Conservation (phyloP, 2,329 filamentous ascomycete species). For the Neopestalotiopsis clavispora region DNA sequence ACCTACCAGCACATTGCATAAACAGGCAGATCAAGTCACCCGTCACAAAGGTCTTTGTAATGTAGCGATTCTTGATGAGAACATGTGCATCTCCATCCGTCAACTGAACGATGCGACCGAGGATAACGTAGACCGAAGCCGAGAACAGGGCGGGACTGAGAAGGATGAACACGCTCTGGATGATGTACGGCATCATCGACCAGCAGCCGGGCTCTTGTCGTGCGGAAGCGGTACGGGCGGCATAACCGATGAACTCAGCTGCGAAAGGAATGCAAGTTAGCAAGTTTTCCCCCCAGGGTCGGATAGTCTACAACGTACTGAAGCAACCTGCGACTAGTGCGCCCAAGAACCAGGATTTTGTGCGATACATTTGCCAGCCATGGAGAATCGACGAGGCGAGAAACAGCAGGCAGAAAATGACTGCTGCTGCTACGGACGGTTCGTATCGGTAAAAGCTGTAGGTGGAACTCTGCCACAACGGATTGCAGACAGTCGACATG, state of each 20-base stretch:
- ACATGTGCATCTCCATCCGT: slow-evolving; percentile 2
- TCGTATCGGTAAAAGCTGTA: not conserved
- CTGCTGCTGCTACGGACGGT: not conserved
- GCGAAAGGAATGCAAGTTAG: not conserved
- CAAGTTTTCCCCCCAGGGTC: too few relatives aligned
- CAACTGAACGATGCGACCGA: slow-evolving; percentile 1
- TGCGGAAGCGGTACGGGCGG: not conserved
- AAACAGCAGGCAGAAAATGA: not conserved
- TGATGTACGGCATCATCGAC: slow-evolving; percentile 14
- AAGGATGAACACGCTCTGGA: slow-evolving; percentile 17
- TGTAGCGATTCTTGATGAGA: not conserved
- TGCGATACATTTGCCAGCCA: slow-evolving; percentile 8
- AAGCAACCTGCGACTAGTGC: slow-evolving; percentile 1
- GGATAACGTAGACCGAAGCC: slow-evolving; percentile 16
- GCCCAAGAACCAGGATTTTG: not conserved
- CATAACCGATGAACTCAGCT: slow-evolving; percentile 3
- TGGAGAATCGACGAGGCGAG: not conserved
- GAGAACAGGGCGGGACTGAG: slow-evolving; percentile 19
- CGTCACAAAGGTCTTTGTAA: slow-evolving; percentile 10
- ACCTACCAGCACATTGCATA: slow-evolving; percentile 4
- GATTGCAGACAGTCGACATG: not conserved
- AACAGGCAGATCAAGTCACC: slow-evolving; percentile 7
- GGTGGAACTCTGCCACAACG: not conserved
- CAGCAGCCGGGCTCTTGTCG: slow-evolving; percentile 1
- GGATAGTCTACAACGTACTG: not conserved